Percentiles rank a stretch among this genome's conserved stretches.
Conservation (phyloP, 495 filamentous ascomycete species). For the Immersiella caudata region DNA sequence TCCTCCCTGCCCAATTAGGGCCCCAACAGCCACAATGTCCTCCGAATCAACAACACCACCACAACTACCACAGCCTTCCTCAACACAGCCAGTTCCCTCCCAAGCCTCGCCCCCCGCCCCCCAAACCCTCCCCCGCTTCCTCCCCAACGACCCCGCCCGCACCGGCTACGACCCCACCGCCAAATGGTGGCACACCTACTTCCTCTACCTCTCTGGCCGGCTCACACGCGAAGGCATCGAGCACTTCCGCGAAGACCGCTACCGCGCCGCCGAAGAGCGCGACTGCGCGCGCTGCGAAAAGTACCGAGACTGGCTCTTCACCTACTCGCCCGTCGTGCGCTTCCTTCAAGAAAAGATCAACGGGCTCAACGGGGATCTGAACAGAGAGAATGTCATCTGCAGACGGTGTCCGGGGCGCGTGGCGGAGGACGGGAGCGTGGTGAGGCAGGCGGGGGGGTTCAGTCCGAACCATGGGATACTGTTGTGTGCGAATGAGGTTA, state of each 20-base stretch:
- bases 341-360: slow-evolving; percentile 79
- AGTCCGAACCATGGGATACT: slow-evolving; percentile 80
- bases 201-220: slow-evolving; percentile 70
- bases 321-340: slow-evolving; percentile 80
- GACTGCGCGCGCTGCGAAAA: slow-evolving; percentile 80
- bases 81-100: not conserved
- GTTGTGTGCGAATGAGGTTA: slow-evolving; percentile 86
- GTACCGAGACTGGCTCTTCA: slow-evolving; percentile 75
- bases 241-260: slow-evolving; percentile 70
- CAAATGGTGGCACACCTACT: slow-evolving; percentile 76
- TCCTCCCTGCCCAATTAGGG: not conserved
- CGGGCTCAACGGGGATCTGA: slow-evolving; percentile 74
- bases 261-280: slow-evolving; percentile 64
- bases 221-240: slow-evolving; percentile 69
- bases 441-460: slow-evolving; percentile 72
- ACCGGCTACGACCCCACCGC: slow-evolving; percentile 64
- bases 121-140: slow-evolving; percentile 32
- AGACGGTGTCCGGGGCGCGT: slow-evolving; percentile 65
- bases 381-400: slow-evolving; percentile 76
- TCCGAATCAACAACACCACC: slow-evolving; percentile 4
- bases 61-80: not conserved
- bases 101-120: slow-evolving; percentile 15
- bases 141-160: slow-evolving; percentile 52
- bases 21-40: slow-evolving; percentile 6
- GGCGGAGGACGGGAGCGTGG: slow-evolving; percentile 46